phyloP scores from a whole-genome alignment of 2,329 filamentous ascomycete genomes.

The Hansfordia pulvinata region DNA sequence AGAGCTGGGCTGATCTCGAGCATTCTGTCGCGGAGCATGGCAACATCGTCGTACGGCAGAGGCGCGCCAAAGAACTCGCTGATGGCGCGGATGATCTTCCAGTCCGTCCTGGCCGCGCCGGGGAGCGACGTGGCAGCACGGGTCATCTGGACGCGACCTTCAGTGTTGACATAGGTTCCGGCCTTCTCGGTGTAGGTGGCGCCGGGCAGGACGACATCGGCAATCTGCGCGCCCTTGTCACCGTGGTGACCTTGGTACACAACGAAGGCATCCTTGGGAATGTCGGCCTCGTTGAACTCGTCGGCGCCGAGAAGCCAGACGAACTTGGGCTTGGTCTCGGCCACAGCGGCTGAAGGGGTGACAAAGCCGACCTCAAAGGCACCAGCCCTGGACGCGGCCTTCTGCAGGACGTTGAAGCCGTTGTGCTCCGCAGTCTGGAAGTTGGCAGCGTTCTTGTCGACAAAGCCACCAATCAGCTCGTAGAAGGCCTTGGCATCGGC shows the following conservation, averaged over 20 bases:
- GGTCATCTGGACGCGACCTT: conserved; percentile 89
- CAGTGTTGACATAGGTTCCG: conserved; percentile 93
- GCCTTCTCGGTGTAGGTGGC: conserved; percentile 96
- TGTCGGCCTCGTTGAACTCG: conserved; percentile 71
- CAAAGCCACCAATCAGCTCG: conserved; percentile 78
- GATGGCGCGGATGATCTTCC: conserved; percentile 93
- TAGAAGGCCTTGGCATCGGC: conserved; percentile 84
- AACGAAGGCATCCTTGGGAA: conserved; percentile 92
- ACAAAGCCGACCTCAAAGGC: conserved; percentile 95
- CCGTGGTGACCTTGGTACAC: conserved; percentile 98
- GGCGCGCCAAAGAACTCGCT: conserved; percentile 83
- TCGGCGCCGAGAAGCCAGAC: conserved; percentile 95
- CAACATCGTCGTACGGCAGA: conserved; percentile 86
- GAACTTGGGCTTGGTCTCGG: conserved; percentile 81
- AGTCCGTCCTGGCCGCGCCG: conserved; percentile 85
- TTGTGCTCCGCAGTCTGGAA: conserved; percentile 90
- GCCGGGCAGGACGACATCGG: conserved; percentile 85
- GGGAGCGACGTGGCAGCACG: conserved; percentile 79
- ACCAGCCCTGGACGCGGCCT: conserved; percentile 80
- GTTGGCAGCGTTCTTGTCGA: conserved; percentile 83
- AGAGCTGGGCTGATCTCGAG: conserved; percentile 86
- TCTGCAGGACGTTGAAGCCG: conserved; percentile 92
- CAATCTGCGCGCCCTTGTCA: conserved; percentile 82
- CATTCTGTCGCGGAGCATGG: conserved; percentile 83
- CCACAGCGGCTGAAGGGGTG: conserved; percentile 67